phyloP scores from a whole-genome alignment of 345 rosid genomes.

The Aegle marmelos region DNA sequence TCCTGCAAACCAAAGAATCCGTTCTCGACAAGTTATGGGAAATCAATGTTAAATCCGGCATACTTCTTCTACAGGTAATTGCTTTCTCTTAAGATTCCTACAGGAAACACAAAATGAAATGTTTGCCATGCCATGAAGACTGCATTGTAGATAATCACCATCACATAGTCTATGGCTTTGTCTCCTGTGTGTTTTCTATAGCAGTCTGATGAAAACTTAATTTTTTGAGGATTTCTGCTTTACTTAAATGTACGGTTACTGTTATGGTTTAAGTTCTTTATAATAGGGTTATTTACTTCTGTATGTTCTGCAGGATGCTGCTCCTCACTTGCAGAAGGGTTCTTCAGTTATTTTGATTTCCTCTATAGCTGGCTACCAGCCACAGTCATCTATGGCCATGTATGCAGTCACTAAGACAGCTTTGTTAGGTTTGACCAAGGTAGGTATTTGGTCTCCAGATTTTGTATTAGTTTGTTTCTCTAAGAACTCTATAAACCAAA shows the following conservation, averaged over 20 bases:
- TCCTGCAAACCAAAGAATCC: constrained; percentile 59
- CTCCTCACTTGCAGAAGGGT: constrained; percentile 71
- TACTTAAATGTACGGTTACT: neutral
- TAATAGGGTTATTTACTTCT: neutral
- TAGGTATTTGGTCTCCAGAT: constrained; percentile 12
- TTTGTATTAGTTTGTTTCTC: neutral
- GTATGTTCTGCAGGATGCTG: constrained; percentile 54
- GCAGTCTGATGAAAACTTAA: neutral
- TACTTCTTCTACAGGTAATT: constrained; percentile 64
- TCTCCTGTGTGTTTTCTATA: neutral
- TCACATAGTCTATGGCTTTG: neutral
- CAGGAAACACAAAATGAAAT: neutral
- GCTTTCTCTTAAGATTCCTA: neutral
- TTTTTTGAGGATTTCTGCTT: neutral
- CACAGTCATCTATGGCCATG: constrained; percentile 67
- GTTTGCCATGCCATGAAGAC: too few relatives aligned
- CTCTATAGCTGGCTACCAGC: constrained; percentile 67
- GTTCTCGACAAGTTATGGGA: constrained; percentile 90
- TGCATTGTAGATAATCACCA: neutral
- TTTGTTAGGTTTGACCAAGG: constrained; percentile 88
- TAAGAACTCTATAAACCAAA: neutral
- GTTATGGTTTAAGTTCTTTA: neutral
- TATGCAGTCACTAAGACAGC: constrained; percentile 97
- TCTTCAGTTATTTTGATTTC: constrained; percentile 77
- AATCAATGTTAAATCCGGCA: constrained; percentile 72